Percentiles rank a stretch among this genome's conserved stretches.
phyloP scores from a whole-genome alignment of 805 yeast species.

The Metschnikowia reukaufii region DNA sequence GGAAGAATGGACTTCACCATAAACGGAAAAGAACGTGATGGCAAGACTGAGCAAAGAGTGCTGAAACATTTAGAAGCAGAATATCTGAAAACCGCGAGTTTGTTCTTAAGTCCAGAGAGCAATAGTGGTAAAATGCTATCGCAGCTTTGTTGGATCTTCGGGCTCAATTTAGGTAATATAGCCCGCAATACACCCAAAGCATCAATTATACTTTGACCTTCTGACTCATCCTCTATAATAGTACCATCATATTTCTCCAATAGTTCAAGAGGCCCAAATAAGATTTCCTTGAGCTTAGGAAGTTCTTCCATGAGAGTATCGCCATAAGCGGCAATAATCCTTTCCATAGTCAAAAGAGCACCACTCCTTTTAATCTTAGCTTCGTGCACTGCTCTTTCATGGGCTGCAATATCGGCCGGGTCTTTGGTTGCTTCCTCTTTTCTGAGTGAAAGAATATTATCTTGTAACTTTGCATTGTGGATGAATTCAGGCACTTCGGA shows the following conservation, averaged over 20 bases:
- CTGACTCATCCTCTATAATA: constrained; percentile 40
- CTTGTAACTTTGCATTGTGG: constrained; percentile 55
- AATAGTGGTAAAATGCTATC: constrained; percentile 40
- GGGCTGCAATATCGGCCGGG: constrained; percentile 58
- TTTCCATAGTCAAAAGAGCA: constrained; percentile 67
- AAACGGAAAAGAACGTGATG: constrained; percentile 71
- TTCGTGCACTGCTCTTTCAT: constrained; percentile 63
- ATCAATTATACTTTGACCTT: constrained; percentile 83
- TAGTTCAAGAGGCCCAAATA: constrained; percentile 63
- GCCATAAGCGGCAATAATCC: constrained; percentile 54
- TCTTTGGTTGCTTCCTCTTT: constrained; percentile 73
- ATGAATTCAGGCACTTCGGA: constrained; percentile 92
- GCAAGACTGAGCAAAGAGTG: constrained; percentile 65
- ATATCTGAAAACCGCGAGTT: constrained; percentile 81
- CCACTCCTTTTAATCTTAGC: constrained; percentile 86
- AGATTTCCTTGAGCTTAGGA: constrained; percentile 63
- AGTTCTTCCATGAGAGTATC: constrained; percentile 54
- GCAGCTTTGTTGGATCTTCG: constrained; percentile 49
- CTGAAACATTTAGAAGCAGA: constrained; percentile 90
- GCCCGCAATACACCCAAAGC: constrained; percentile 80
- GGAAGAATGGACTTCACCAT: constrained; percentile 80
- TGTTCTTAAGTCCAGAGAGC: constrained; percentile 61
- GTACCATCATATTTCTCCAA: constrained; percentile 28
- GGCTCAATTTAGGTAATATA: constrained; percentile 60
- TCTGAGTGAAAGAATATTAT: constrained; percentile 66